Evolutionary conservation across 2,329 filamentous ascomycete genomes (phyloP).

Genomic region (Arthrobotrys pseudoclavata): DNA sequence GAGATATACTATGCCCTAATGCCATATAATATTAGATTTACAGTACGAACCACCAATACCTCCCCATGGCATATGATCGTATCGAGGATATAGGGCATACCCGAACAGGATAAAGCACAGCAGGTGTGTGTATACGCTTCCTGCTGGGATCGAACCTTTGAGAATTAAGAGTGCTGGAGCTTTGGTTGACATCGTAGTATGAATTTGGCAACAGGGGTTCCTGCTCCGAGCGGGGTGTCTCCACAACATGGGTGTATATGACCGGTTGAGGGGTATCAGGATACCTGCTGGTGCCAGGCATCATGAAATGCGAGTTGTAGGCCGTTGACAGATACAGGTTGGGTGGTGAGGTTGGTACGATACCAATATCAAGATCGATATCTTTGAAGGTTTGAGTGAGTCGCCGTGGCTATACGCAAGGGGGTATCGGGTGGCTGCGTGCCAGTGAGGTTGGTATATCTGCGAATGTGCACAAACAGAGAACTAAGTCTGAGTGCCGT

Average conservation of each 20-base stretch:
- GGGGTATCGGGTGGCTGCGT: constrained; percentile 13
- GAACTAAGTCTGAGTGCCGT: not conserved
- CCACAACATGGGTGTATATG: constrained; percentile 56
- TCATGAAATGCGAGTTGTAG: constrained; percentile 31
- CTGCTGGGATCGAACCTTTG: constrained; percentile 54
- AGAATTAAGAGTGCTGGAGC: constrained; percentile 56
- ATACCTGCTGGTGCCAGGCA: constrained; percentile 59
- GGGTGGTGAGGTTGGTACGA: not conserved
- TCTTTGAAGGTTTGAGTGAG: not conserved
- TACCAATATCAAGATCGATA: not conserved
- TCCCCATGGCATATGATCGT: not conserved
- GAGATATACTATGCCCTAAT: constrained; percentile 58
- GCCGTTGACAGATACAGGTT: constrained; percentile 41
- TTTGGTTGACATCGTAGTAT: constrained; percentile 60
- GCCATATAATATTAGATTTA: constrained; percentile 13
- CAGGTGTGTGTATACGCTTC: constrained; percentile 56
- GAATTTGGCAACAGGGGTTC: constrained; percentile 40
- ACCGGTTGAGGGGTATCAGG: constrained; percentile 48
- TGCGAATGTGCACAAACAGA: constrained; percentile 6
- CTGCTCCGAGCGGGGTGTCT: constrained; percentile 40
- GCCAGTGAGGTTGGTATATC: constrained; percentile 2
- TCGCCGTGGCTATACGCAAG: not conserved
- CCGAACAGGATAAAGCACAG: constrained; percentile 56
- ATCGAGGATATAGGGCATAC: constrained; percentile 20
- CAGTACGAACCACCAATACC: not conserved